Base-by-base conservation (phyloP, 208 protist species). In the Spongospora subterranea region DNA sequence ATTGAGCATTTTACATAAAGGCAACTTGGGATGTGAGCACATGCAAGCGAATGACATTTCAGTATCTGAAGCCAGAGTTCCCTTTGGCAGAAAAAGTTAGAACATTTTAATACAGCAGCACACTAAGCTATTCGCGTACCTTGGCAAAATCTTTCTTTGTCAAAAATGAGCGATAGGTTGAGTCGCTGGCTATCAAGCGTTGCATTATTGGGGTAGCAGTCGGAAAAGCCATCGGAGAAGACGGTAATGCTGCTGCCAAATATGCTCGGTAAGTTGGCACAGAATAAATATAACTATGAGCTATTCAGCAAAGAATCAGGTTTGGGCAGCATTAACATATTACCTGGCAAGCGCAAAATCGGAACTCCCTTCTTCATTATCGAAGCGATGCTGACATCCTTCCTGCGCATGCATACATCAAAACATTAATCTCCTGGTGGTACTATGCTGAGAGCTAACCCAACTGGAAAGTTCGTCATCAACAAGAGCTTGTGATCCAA, bases 231-330 rank as follows among this genome's bases (percentile, higher is more conserved):
- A 24, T 6, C 50, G 6, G 13, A 29, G 6, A 24, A 29, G 50
- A 60, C 24, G 50, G 50, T 24, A 60, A 24, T 6, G 50, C 24
- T 60, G 50, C 6, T 40, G 40, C 71, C n/a, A 82, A 43, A 39
- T 82, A 6, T 43, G 71, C 71, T 17, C 71, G 6, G 13, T 40
- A 43, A 6, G 35, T 13, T 20, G 71, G 71, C 6, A 82, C 71
- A 13, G 71, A n/a, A n/a, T 45, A 82, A 35, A 82, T 82, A 82
- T 82, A 82, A 6, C 71, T 82, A 17, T 20, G 71, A 82, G 6
- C 6, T 6, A 6, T 6, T 45, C 17, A 6, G 17, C 17, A 39
- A n/a, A 82, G 17, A 6, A 45, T 43, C 71, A 82, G 35, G n/a
- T 82, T 35, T 6, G n/a, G 35, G 17, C 71, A 43, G 71, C 11